Base-by-base conservation (phyloP, 768 basidiomycete genomes). In the Boletus tomentosulus region DNA sequence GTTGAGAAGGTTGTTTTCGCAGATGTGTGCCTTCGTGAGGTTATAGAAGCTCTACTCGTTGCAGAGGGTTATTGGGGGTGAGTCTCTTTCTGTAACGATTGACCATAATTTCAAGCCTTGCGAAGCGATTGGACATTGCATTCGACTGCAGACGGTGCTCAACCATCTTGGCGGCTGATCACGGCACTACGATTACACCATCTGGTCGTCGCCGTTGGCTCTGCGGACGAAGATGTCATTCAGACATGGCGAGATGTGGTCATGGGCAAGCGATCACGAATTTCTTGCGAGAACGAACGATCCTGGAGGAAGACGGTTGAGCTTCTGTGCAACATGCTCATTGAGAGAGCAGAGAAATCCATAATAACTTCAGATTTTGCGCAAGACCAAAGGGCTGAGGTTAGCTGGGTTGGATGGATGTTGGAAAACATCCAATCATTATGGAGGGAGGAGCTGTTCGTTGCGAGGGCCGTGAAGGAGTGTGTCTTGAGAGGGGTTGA, bases 1-100 rank as follows among this genome's bases (percentile, higher is more conserved):
- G 62, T 86, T 6, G 78, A 83, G 55, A 62, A 63, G 16, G 51
- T 86, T 47, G 80, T 94, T 50, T 63, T 74, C 3, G 54, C 66
- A 50, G 72, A 68, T 73, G 76, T 58, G 46, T 57, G 38, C 43
- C 52, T 78, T 7, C 78, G 79, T 16, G 57, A 49, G 61, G 71
- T 66, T 66, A 81, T 89, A 70, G 78, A 76, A 60, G 71, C 74
- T 5, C 61, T 79, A 0, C 76, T 98, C 35, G 64, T 77, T 43
- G 70, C 73, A 1, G 79, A 86, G 60, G 83, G 83, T 3, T 98
- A 96, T 66, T 96, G 92, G 91, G 85, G 87, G 95, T 96, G 67
- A 57, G 73, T 62, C 48, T 56, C 46, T 51, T 35, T 30, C 45
- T 53, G 46, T 37, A 19, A 41, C 30, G 6, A 53, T 53, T 41